Evolutionary conservation across 768 basidiomycete species (phyloP).

Genomic region (Boletus huronensis): DNA sequence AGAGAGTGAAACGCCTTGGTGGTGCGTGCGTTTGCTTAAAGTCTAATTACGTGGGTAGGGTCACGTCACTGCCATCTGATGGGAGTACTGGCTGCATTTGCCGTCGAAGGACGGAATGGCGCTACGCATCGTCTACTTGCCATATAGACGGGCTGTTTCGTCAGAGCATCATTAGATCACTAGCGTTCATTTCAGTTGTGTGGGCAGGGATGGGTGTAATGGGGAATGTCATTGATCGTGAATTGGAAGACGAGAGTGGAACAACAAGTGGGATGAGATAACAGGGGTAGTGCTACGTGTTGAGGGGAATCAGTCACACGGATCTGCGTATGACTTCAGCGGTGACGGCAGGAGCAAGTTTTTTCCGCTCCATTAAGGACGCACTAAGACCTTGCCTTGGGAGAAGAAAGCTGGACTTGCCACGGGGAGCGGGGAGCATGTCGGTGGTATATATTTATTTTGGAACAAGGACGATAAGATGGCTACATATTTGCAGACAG

Average conservation of each 20-base stretch:
- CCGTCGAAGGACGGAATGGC: conserved; percentile 11
- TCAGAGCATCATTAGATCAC: conserved; percentile 13
- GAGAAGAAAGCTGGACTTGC: conserved; percentile 14
- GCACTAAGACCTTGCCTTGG: conserved; percentile 27
- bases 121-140: conserved; percentile 10
- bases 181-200: conserved; percentile 12
- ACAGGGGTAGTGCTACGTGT: conserved; percentile 15
- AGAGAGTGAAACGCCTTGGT: conserved; percentile 17
- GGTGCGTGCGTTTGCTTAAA: conserved; percentile 36
- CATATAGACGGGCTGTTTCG: conserved; percentile 13
- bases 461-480: conserved; percentile 16
- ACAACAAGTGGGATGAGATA: conserved; percentile 15
- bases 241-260: conserved; percentile 17
- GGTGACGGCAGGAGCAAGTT: conserved; percentile 21
- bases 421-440: background rate
- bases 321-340: conserved; percentile 33
- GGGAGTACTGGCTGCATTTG: conserved; percentile 10
- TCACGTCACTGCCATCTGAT: conserved; percentile 34
- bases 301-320: conserved; percentile 22
- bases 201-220: conserved; percentile 16
- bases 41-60: conserved; percentile 34
- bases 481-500: conserved; percentile 10
- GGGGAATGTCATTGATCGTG: conserved; percentile 22
- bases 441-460: background rate
- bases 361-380: conserved; percentile 16